Percentiles rank a stretch among this genome's conserved stretches.
phyloP scores from a whole-genome alignment of 345 rosid species.

The Corchorus capsularis region DNA sequence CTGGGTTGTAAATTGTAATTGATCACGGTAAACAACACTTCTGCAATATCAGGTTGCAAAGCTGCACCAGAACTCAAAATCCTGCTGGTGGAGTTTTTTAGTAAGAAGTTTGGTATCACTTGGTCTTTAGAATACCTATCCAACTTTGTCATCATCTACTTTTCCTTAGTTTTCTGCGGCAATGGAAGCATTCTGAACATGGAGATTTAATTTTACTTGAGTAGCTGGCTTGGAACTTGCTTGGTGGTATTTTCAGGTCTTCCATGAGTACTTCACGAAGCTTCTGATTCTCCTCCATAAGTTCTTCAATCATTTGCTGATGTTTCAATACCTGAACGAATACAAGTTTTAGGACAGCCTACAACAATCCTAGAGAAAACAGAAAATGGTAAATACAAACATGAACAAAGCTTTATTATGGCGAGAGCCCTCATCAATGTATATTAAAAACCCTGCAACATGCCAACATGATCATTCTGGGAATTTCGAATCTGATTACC shows the following conservation, averaged over 20 bases:
- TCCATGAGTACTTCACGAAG: constrained; percentile 68
- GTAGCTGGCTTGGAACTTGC: constrained; percentile 55
- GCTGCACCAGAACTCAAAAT: background rate
- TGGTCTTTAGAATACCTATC: constrained; percentile 11
- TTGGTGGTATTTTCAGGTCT: constrained; percentile 75
- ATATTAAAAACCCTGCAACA: background rate
- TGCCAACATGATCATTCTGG: background rate
- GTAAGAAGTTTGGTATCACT: background rate
- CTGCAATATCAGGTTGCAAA: background rate
- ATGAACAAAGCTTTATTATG: background rate
- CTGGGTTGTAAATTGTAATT: background rate
- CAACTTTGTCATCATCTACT: constrained; percentile 28
- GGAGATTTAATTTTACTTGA: constrained; percentile 42
- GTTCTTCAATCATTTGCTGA: constrained; percentile 73
- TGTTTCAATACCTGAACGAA: constrained; percentile 68
- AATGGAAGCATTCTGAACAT: constrained; percentile 77
- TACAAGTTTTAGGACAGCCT: constrained; percentile 5
- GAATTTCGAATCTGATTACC: background rate
- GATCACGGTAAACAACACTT: background rate
- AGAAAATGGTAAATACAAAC: background rate
- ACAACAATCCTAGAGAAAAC: background rate
- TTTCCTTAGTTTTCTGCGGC: constrained; percentile 88
- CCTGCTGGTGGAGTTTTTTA: background rate
- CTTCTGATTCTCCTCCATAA: constrained; percentile 78
- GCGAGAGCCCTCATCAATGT: background rate